Evolutionary conservation across 225 moss, liverwort and hornwort genomes (phyloP), one percentile per base, ranked within the genome.

Genomic region (Pseudisothecium myosuroides): DNA sequence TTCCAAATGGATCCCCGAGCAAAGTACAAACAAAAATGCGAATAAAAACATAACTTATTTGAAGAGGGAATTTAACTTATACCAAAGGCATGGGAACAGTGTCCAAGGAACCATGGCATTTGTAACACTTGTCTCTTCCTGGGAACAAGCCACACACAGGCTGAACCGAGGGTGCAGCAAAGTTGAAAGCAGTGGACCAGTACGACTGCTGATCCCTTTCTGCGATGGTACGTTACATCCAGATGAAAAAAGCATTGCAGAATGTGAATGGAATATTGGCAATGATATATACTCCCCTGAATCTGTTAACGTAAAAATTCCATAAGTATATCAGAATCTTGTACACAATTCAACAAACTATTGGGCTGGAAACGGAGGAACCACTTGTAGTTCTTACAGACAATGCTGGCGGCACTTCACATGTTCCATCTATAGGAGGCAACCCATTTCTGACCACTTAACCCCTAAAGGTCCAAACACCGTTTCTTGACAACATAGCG

Each of bases 321-420:
- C 26, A 26, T 15, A 55, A n/a, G 12, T 21, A 6, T 36, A 4
- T 3, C 1, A 6, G 24, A 56, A n/a, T 56, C 4, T 17, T 27
- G 11, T 26, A 37, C 3, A n/a, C n/a, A 55, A 24, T 54, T 55
- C 23, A 78, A 4, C 26, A 26, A 78, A 56, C 27, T 56, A 27
- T 11, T 4, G 21, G 36, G 1, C 47, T 26, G 56, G 24, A 27
- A 56, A n/a, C n/a, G 0, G 3, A 12, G 0, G 3, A 12, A 14
- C 8, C 15, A 26, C 29, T 26, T 5, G 15, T 4, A 4, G 20
- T 50, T 20, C 0, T 4, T 49, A 4, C 2, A 7, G 7, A 2
- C 1, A 20, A 34, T 20, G 13, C 0, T 1, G 3, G 13, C 50
- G 52, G 34, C 22, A 22, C 17, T 34, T 22, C 14, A 14, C 9